phyloP scores from a whole-genome alignment of 139 green algal species.

The Trebouxia sp. region DNA sequence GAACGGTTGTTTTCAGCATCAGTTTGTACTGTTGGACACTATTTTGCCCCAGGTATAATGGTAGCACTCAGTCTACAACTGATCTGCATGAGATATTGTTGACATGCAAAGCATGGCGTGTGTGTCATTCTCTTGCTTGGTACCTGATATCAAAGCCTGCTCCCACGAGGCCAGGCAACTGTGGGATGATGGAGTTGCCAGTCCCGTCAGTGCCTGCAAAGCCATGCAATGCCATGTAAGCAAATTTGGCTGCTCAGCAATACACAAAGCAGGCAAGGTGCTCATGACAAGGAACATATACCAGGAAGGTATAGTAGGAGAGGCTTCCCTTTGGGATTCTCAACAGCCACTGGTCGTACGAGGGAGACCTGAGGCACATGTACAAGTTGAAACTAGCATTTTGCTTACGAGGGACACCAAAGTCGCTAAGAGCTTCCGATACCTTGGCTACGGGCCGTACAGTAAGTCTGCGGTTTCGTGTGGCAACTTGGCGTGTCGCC shows the following conservation, averaged over 20 bases:
- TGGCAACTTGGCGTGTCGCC: too few relatives aligned
- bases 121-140: not conserved
- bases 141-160: slow-evolving; percentile 62
- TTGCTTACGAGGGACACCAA: too few relatives aligned
- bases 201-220: slow-evolving; percentile 69
- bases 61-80: too few relatives aligned
- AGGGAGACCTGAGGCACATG: slow-evolving; percentile 39
- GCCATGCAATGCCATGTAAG: not conserved
- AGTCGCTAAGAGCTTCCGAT: too few relatives aligned
- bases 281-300: not conserved
- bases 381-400: too few relatives aligned
- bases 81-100: too few relatives aligned
- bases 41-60: too few relatives aligned
- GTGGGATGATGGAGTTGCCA: slow-evolving; percentile 59
- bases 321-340: slow-evolving; percentile 33
- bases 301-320: slow-evolving; percentile 58
- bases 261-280: not conserved
- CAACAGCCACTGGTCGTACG: slow-evolving; percentile 33
- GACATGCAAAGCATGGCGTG: not conserved
- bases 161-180: slow-evolving; percentile 44
- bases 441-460: too few relatives aligned
- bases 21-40: too few relatives aligned
- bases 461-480: too few relatives aligned
- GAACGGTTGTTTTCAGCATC: too few relatives aligned
- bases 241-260: not conserved